Evolutionary conservation across 148 eudicot species (phyloP), one percentile per base, ranked within the genome.

Genomic region (Amaranthus palmeri): DNA sequence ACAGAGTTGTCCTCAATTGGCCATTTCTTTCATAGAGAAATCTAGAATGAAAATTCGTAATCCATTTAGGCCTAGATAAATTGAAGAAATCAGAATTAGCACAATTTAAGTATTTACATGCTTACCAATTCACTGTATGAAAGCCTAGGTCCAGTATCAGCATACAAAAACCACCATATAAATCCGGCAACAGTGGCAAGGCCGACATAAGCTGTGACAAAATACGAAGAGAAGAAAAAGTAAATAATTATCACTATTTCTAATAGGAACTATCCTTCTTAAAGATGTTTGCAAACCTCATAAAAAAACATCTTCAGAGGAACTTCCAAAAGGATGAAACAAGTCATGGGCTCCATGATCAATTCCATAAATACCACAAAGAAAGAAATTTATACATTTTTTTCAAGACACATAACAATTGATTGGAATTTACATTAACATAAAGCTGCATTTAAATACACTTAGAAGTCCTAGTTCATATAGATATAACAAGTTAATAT

Each of bases 101-200:
- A 25, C 36, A 25, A 25, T 25, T 0, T 25, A 69, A 64, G 5
- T 44, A 76, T 3, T 54, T 42, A 77, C 17, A 72, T 54, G 81
- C 86, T 81, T 77, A 92, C 99, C 90, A 96, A 82, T 77, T 96
- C 99, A 74, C 76, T 73, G n/a, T 96, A 96, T 10, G 91, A 84
- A 64, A 96, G 85, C 86, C 80, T 87, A 70, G 99, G 99, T 73
- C 99, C 99, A 72, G 77, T 85, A 56, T 85, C 88, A 69, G 93
- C 83, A 74, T 90, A 96, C 72, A 96, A 72, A 79, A 92, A 96
- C 99, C 99, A 96, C 99, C 99, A 96, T 76, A 96, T 88, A 85
- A 96, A 96, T 47, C 99, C 99, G 36, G 90, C 97, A 81, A 96
- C 81, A 65, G 99, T 96, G 65, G 99, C 97, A 81, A 96, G 93